Base-by-base conservation (phyloP, 1,139 yeast species). In the Candida smagusa region DNA sequence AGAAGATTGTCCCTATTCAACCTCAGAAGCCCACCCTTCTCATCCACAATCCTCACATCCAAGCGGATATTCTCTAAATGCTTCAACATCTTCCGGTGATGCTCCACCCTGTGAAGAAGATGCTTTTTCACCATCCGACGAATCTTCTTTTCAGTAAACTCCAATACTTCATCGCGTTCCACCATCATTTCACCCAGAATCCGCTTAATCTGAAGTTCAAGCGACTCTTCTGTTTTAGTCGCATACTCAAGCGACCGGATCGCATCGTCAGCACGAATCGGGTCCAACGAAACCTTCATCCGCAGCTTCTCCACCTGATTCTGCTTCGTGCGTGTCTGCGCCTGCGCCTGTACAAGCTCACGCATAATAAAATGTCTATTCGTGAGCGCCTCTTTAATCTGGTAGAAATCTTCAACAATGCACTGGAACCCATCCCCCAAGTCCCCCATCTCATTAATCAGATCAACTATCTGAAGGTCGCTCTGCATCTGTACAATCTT, bases 291-390 rank as follows among this genome's bases (percentile, higher is more conserved):
- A 19, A 89, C 68, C 47, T 82, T 84, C 43, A 77, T 81, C 52
- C 87, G 84, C 39, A 90, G 72, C 49, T 83, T 82, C 22, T 84
- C 77, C 1, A 95, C 95, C 9, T 78, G 74, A 36, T 79, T 75
- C 50, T 87, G 95, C 52, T 80, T 85, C 22, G 78, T 61, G 49
- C 76, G 78, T 2, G 96, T 79, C 43, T 73, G 78, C 5, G 80
- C 77, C 54, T 90, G 95, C 1, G 97, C 94, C 51, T 79, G 85
- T 21, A 78, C 56, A 37, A 88, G 68, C 48, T 94, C 98, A 40
- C 97, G 73, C 96, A 92, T 92, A 33, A 92, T 65, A 40, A 92
- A 68, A 59, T 94, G 96, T 40, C 98, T 74, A 59, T 90, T 90
- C 0, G 98, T 94, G 40, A 92, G 67, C 0, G 96, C 85, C 59